Conservation (phyloP, 2,329 filamentous ascomycete genomes). For the Monosporascus sp. region DNA sequence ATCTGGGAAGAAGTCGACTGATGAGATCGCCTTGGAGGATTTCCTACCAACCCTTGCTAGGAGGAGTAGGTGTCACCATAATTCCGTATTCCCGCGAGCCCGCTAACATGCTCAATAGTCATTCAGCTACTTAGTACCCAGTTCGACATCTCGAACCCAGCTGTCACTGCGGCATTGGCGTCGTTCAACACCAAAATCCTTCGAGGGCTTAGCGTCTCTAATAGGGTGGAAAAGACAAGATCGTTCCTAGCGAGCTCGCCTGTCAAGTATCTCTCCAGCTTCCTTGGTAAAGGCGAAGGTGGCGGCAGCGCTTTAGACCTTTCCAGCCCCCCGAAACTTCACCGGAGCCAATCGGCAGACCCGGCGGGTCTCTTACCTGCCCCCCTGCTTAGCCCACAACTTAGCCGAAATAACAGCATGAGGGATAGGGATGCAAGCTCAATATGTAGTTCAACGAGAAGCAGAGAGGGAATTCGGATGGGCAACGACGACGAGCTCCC, state of each 20-base stretch:
- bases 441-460: slow-evolving; percentile 50
- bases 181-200: slow-evolving; percentile 75
- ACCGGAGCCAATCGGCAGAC: slow-evolving; percentile 32
- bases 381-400: slow-evolving; percentile 30
- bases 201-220: slow-evolving; percentile 59
- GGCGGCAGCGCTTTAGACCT: slow-evolving; percentile 45
- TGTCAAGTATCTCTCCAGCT: slow-evolving; percentile 81
- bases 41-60: slow-evolving; percentile 71
- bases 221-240: slow-evolving; percentile 58
- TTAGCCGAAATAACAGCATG: slow-evolving; percentile 39
- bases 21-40: slow-evolving; percentile 67
- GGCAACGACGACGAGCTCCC: slow-evolving; percentile 47
- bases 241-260: slow-evolving; percentile 77
- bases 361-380: slow-evolving; percentile 34
- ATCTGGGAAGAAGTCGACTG: slow-evolving; percentile 65
- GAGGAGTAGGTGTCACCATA: slow-evolving; percentile 50
- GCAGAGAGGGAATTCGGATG: slow-evolving; percentile 37
- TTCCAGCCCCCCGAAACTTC: slow-evolving; percentile 33
- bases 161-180: slow-evolving; percentile 63
- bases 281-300: slow-evolving; percentile 47
- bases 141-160: slow-evolving; percentile 60
- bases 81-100: neutral
- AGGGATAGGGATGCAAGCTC: slow-evolving; percentile 41
- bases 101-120: slow-evolving; percentile 46
- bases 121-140: slow-evolving; percentile 67